phyloP scores from a whole-genome alignment of 1,284 basidiomycete genomes.

The Ceratobasidium sp. region DNA sequence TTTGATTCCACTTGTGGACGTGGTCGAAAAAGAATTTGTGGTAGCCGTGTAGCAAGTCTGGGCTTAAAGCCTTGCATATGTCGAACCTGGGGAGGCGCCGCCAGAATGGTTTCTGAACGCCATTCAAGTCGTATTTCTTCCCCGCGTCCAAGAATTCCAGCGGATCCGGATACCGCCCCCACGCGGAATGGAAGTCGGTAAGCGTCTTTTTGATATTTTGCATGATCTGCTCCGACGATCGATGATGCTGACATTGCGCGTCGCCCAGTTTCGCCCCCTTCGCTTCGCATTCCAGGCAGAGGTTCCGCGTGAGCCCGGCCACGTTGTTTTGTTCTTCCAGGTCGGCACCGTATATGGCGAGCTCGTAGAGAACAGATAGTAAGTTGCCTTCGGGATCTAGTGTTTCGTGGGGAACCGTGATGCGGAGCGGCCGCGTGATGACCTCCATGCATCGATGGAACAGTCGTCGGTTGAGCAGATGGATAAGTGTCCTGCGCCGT shows the following conservation, averaged over 20 bases:
- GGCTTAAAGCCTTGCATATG: not conserved
- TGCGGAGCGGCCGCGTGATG: not conserved
- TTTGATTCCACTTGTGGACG: not conserved
- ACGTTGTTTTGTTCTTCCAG: not conserved
- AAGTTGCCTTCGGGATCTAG: conserved; percentile 5
- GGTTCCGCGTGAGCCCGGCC: not conserved
- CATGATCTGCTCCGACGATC: not conserved
- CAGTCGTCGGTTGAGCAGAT: conserved; percentile 3
- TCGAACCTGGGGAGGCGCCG: not conserved
- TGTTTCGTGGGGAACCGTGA: not conserved
- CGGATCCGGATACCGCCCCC: not conserved
- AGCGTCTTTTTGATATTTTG: not conserved
- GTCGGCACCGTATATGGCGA: not conserved
- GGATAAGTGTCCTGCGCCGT: not conserved
- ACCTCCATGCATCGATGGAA: conserved; percentile 8
- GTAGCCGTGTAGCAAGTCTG: conserved; percentile 1
- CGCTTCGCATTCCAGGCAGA: not conserved
- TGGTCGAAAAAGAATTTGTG: conserved; percentile 21
- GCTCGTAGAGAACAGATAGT: not conserved
- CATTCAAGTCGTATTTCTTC: not conserved
- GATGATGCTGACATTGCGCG: not conserved
- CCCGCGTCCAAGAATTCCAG: conserved; percentile 12
- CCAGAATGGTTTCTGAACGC: conserved; percentile 21
- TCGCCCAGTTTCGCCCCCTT: not conserved
- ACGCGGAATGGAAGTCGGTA: not conserved